Evolutionary conservation across 2,329 filamentous ascomycete genomes (phyloP).

Genomic region (Bipolaris gigantea): DNA sequence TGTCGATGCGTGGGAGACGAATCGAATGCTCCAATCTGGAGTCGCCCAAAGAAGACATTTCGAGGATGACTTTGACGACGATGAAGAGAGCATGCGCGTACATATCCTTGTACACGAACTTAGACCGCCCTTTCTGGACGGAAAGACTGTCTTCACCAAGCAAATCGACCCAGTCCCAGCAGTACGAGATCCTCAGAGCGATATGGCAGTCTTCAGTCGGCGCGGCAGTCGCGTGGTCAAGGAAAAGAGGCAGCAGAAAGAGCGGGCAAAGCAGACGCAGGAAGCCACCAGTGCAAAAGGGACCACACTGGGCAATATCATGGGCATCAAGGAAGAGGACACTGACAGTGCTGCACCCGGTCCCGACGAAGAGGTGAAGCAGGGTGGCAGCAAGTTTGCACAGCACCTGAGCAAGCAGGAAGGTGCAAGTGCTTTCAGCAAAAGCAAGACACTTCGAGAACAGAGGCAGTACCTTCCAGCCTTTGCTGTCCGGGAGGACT

Average conservation of each 20-base stretch:
- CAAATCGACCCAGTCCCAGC: slow-evolving; percentile 94
- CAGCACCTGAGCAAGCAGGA: slow-evolving; percentile 86
- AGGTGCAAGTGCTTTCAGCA: slow-evolving; percentile 84
- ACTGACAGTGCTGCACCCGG: slow-evolving; percentile 81
- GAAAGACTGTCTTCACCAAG: slow-evolving; percentile 94
- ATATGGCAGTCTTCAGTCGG: slow-evolving; percentile 97
- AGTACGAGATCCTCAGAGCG: slow-evolving; percentile 89
- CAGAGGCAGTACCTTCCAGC: slow-evolving; percentile 93
- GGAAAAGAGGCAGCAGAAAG: slow-evolving; percentile 87
- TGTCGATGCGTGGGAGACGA: slow-evolving; percentile 97
- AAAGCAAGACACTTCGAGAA: slow-evolving; percentile 85
- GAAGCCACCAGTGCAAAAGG: slow-evolving; percentile 92
- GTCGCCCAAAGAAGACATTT: slow-evolving; percentile 88
- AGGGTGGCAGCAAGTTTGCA: slow-evolving; percentile 76
- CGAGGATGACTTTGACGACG: slow-evolving; percentile 80
- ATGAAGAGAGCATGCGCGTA: slow-evolving; percentile 85
- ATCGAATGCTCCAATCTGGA: slow-evolving; percentile 95
- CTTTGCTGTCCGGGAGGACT: slow-evolving; percentile 92
- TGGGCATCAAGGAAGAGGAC: slow-evolving; percentile 92
- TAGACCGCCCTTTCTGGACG: slow-evolving; percentile 91
- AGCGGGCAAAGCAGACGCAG: slow-evolving; percentile 90
- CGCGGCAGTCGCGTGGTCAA: slow-evolving; percentile 93
- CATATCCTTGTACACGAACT: slow-evolving; percentile 93
- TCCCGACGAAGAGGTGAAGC: slow-evolving; percentile 70
- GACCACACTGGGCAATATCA: slow-evolving; percentile 88